phyloP scores from a whole-genome alignment of 116 monocot genomes.

The Zostera marina region DNA sequence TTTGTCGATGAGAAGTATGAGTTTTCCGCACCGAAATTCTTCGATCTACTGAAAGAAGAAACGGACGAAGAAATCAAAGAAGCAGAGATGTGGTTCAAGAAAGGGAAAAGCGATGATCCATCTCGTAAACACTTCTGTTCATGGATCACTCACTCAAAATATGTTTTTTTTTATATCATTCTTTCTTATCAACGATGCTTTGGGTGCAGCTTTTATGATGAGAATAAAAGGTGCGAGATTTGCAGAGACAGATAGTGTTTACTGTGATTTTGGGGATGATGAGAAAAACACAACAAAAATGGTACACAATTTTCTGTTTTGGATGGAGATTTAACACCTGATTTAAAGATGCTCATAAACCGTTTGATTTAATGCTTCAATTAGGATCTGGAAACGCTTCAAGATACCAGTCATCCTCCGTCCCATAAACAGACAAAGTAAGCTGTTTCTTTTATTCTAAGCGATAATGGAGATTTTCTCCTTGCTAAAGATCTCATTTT shows the following conservation, averaged over 20 bases:
- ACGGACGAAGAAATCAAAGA: conserved; percentile 31
- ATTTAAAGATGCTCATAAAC: neutral
- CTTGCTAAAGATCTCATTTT: neutral
- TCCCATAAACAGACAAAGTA: conserved; percentile 1
- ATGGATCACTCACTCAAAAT: neutral
- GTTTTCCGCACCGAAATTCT: conserved; percentile 76
- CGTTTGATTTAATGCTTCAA: neutral
- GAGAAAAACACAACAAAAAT: conserved; percentile 9
- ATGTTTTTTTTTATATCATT: neutral
- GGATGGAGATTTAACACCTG: neutral
- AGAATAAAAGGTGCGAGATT: conserved; percentile 41
- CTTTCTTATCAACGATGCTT: neutral
- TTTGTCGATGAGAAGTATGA: conserved; percentile 66
- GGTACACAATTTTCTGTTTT: neutral
- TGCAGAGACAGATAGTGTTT: conserved; percentile 19
- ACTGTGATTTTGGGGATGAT: conserved; percentile 30
- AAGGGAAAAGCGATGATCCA: conserved; percentile 49
- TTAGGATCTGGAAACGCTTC: conserved; percentile 18
- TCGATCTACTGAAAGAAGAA: conserved; percentile 59
- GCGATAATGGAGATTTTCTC: neutral
- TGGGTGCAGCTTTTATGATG: conserved; percentile 47
- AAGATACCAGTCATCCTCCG: conserved; percentile 4
- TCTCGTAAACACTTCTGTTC: conserved; percentile 38
- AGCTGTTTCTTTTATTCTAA: neutral
- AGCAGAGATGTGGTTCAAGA: conserved; percentile 81